These are phyloP conservation scores for Infundibulicybe gibba DNA, from an alignment of 768 basidiomycete genomes.

Conservation along the genomic window DNA sequence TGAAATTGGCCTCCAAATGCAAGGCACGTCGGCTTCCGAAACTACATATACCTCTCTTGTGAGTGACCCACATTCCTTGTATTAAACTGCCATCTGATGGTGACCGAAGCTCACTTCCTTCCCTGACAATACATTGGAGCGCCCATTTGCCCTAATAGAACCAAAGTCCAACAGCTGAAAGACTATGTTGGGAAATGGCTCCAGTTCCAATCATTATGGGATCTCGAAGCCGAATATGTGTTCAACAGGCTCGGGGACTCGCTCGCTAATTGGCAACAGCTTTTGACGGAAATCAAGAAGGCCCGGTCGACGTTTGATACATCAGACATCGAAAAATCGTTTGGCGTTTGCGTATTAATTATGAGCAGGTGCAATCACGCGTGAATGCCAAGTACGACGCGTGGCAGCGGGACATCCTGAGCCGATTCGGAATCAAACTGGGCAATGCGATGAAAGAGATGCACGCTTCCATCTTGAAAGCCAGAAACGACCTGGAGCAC, in stretches of 20 bases:
- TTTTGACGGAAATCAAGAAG: conserved; percentile 96
- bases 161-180: conserved; percentile 80
- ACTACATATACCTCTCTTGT: conserved; percentile 83
- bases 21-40: conserved; percentile 59
- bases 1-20: conserved; percentile 94
- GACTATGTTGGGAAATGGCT: conserved; percentile 98
- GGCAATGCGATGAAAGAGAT: conserved; percentile 97
- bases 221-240: conserved; percentile 94
- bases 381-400: conserved; percentile 99
- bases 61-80: conserved; percentile 16
- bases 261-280: conserved; percentile 90
- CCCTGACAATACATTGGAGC: conserved; percentile 67
- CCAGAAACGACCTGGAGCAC: conserved; percentile 92
- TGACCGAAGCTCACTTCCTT: conserved; percentile 65
- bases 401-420: conserved; percentile 95
- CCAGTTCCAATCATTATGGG: conserved; percentile 98
- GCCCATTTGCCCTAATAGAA: conserved; percentile 86
- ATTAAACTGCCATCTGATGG: neutral
- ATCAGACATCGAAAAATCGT: conserved; percentile 86
- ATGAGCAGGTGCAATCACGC: conserved; percentile 95
- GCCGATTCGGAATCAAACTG: conserved; percentile 88
- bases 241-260: conserved; percentile 95
- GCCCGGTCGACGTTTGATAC: conserved; percentile 96
- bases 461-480: conserved; percentile 89
- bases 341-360: conserved; percentile 94